Conservation (phyloP, 2,329 filamentous ascomycete species). For the Aspergillus cejpii region DNA sequence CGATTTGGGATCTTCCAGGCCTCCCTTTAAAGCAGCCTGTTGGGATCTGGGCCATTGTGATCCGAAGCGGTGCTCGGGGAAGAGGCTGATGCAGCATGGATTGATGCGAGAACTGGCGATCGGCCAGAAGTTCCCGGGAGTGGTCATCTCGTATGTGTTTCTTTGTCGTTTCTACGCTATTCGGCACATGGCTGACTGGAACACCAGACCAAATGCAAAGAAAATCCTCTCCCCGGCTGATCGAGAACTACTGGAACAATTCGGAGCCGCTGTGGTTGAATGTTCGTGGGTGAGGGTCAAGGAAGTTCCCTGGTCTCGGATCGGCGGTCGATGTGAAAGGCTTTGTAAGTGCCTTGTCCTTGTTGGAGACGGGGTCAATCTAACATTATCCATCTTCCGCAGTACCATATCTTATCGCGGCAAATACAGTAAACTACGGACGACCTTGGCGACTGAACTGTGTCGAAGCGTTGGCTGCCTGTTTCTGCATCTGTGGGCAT, state of each 20-base stretch:
- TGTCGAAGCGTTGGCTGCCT: constrained; percentile 86
- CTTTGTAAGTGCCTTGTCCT: constrained; percentile 43
- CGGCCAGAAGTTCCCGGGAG: constrained; percentile 83
- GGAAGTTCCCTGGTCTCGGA: constrained; percentile 84
- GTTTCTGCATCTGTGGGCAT: constrained; percentile 88
- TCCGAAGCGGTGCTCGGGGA: constrained; percentile 91
- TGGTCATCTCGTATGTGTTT: constrained; percentile 67
- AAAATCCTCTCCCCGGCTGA: constrained; percentile 77
- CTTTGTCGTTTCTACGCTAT: background rate
- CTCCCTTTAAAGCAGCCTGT: constrained; percentile 80
- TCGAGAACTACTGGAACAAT: constrained; percentile 70
- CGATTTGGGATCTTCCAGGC: constrained; percentile 34
- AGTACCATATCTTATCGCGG: constrained; percentile 90
- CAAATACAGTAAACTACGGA: constrained; percentile 96
- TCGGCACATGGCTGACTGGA: too few species aligned
- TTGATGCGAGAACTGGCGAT: constrained; percentile 89
- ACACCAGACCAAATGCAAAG: constrained; percentile 78
- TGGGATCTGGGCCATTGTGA: constrained; percentile 99
- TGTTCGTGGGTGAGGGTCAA: constrained; percentile 91
- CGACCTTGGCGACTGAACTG: constrained; percentile 93
- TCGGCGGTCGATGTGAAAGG: constrained; percentile 88
- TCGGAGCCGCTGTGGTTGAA: constrained; percentile 92
- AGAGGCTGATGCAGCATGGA: constrained; percentile 84
- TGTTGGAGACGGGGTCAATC: background rate
- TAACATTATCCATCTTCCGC: background rate